Percentiles rank a stretch among this genome's conserved stretches.
These are phyloP conservation scores for Plantago major DNA, from an alignment of 257 asterid species.

Conservation along the genomic window DNA sequence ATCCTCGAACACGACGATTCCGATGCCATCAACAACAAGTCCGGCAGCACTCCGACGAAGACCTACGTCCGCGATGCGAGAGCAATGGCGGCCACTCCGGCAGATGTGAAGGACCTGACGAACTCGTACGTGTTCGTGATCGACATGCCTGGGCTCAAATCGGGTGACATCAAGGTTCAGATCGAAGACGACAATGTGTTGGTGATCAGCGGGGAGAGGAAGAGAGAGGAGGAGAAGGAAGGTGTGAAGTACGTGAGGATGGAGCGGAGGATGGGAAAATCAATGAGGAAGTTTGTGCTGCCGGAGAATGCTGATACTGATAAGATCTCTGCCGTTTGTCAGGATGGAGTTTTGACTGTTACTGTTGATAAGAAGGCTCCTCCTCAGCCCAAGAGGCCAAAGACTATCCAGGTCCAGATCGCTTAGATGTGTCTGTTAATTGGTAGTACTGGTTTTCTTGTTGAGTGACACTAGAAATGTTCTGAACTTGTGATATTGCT, in stretches of 20 bases:
- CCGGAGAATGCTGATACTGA: slow-evolving; percentile 73
- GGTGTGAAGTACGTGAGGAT: slow-evolving; percentile 60
- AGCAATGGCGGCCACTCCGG: slow-evolving; percentile 83
- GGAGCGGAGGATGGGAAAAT: slow-evolving; percentile 71
- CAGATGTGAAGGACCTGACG: slow-evolving; percentile 61
- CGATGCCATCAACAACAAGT: slow-evolving; percentile 22
- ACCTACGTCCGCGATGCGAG: slow-evolving; percentile 65
- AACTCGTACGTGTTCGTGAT: slow-evolving; percentile 49
- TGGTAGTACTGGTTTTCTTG: too few species aligned
- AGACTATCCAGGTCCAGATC: slow-evolving; percentile 59
- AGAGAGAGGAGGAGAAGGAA: slow-evolving; percentile 48
- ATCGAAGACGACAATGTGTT: slow-evolving; percentile 61
- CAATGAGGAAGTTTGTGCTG: slow-evolving; percentile 70
- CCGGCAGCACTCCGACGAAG: slow-evolving; percentile 36
- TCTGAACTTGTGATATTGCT: too few species aligned
- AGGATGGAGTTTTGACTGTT: slow-evolving; percentile 73
- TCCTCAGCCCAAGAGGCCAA: slow-evolving; percentile 82
- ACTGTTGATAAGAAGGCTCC: slow-evolving; percentile 75
- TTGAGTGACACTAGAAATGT: too few species aligned
- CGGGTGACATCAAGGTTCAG: slow-evolving; percentile 69
- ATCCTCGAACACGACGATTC: slow-evolving; percentile 35
- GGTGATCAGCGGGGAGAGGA: slow-evolving; percentile 60
- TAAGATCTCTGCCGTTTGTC: slow-evolving; percentile 56
- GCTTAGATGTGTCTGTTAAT: slow-evolving; percentile 24
- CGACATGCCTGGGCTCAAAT: slow-evolving; percentile 80